Percentiles rank a stretch among this genome's conserved stretches.
Evolutionary conservation across 129 eudicot genomes (phyloP).

Genomic region (Arctium minus): DNA sequence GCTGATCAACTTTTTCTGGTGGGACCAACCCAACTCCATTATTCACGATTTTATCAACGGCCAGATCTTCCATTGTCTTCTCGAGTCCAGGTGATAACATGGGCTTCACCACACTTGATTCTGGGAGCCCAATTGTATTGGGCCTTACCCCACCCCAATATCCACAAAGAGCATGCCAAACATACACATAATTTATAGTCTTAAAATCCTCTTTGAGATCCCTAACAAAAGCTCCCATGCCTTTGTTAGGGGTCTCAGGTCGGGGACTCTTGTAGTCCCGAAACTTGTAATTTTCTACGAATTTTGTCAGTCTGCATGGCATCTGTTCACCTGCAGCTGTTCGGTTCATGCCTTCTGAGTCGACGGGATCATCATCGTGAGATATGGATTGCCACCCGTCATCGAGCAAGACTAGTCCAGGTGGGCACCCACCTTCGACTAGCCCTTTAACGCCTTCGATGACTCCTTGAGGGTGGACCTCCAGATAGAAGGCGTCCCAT

Average conservation of each 20-base stretch:
- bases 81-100: slow-evolving; percentile 66
- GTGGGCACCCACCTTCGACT: slow-evolving; percentile 88
- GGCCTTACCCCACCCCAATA: slow-evolving; percentile 98
- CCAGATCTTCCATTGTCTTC: slow-evolving; percentile 87
- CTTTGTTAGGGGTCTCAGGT: slow-evolving; percentile 32
- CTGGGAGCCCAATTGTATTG: slow-evolving; percentile 51
- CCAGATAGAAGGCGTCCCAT: slow-evolving; percentile 92
- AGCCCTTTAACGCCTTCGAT: slow-evolving; percentile 72
- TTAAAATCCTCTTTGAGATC: slow-evolving; percentile 62
- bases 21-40: slow-evolving; percentile 83
- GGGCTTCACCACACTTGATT: slow-evolving; percentile 53
- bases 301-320: slow-evolving; percentile 61
- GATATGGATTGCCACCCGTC: slow-evolving; percentile 98
- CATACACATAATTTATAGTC: slow-evolving; percentile 71
- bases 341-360: slow-evolving; percentile 69
- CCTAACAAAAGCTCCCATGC: slow-evolving; percentile 76
- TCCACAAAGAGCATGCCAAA: slow-evolving; percentile 98
- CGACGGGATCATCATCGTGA: slow-evolving; percentile 72
- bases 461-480: slow-evolving; percentile 85
- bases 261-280: slow-evolving; percentile 57
- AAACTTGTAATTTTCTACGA: slow-evolving; percentile 72
- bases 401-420: slow-evolving; percentile 78
- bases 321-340: slow-evolving; percentile 86
- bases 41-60: slow-evolving; percentile 88
- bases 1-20: slow-evolving; percentile 52